A percentile compares a stretch with the other conserved stretches of the same genome.
phyloP scores from a whole-genome alignment of 345 rosid genomes.

The Aethionema arabicum region DNA sequence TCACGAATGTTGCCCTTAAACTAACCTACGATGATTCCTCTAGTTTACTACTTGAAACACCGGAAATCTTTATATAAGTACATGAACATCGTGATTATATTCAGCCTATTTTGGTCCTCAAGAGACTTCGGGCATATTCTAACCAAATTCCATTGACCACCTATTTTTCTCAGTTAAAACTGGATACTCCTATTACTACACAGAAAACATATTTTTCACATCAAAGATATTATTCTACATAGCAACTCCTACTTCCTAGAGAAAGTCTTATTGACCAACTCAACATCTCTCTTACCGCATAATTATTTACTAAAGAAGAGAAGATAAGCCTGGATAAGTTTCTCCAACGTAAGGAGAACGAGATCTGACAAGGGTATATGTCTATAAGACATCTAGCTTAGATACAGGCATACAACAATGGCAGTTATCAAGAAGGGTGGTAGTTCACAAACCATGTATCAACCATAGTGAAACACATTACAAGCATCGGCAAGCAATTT shows the following conservation, averaged over 20 bases:
- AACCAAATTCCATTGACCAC: not conserved
- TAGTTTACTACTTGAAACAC: not conserved
- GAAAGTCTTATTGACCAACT: slow-evolving; percentile 13
- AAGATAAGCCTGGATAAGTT: slow-evolving; percentile 6
- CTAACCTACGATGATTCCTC: not conserved
- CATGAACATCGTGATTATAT: not conserved
- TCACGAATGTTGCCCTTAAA: slow-evolving; percentile 9
- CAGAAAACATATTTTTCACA: not conserved
- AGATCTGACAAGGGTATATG: not conserved
- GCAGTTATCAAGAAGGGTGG: not conserved
- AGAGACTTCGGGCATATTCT: slow-evolving; percentile 18
- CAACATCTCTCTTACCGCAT: slow-evolving; percentile 10
- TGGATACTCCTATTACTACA: not conserved
- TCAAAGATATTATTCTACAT: slow-evolving; percentile 13
- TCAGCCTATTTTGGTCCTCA: slow-evolving; percentile 16
- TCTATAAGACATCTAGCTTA: slow-evolving; percentile 11
- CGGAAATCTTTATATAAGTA: not conserved
- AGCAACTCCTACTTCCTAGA: slow-evolving; percentile 23
- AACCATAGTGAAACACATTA: not conserved
- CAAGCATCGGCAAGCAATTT: not conserved
- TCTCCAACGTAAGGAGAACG: not conserved
- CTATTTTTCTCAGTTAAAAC: slow-evolving; percentile 3
- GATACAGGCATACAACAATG: slow-evolving; percentile 7
- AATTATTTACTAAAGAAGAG: not conserved
- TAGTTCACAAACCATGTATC: not conserved